A percentile compares a stretch with the other conserved stretches of the same genome.
Evolutionary conservation across 352 stramenopile genomes (phyloP).

Genomic region (Pythium phragmiticola): DNA sequence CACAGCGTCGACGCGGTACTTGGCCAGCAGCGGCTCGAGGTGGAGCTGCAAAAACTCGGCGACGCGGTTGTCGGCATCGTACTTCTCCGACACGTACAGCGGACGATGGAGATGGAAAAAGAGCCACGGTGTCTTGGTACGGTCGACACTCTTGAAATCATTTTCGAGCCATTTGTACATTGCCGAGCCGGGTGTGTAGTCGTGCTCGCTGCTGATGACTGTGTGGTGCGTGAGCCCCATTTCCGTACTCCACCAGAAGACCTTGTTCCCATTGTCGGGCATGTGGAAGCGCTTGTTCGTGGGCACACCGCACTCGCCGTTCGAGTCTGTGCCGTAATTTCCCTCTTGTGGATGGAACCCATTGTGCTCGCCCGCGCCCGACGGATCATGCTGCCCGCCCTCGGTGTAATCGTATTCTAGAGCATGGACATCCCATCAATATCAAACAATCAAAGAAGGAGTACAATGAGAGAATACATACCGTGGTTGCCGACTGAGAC

Average conservation of each 20-base stretch:
- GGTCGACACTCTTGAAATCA: constrained; percentile 28
- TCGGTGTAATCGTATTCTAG: constrained; percentile 39
- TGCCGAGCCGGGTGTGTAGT: constrained; percentile 22
- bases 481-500: constrained; percentile 41
- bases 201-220: constrained; percentile 33
- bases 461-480: constrained; percentile 43
- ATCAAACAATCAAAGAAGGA: constrained; percentile 25
- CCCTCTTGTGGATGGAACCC: constrained; percentile 30
- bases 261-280: constrained; percentile 30
- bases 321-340: constrained; percentile 37
- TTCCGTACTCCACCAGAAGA: constrained; percentile 37
- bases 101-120: constrained; percentile 33
- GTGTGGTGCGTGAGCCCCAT: constrained; percentile 31
- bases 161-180: constrained; percentile 33
- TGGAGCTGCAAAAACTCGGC: constrained; percentile 16
- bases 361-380: constrained; percentile 35
- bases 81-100: constrained; percentile 32
- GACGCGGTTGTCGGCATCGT: constrained; percentile 17
- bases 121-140: constrained; percentile 33
- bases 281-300: constrained; percentile 57
- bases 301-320: constrained; percentile 77
- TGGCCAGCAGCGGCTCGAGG: constrained; percentile 26
- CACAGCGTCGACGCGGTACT: constrained; percentile 31
- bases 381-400: constrained; percentile 27
- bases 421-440: too few species aligned